A percentile compares a stretch with the other conserved stretches of the same genome.
Evolutionary conservation across 1,284 basidiomycete species (phyloP).

Genomic region (Malassezia yamatoensis): DNA sequence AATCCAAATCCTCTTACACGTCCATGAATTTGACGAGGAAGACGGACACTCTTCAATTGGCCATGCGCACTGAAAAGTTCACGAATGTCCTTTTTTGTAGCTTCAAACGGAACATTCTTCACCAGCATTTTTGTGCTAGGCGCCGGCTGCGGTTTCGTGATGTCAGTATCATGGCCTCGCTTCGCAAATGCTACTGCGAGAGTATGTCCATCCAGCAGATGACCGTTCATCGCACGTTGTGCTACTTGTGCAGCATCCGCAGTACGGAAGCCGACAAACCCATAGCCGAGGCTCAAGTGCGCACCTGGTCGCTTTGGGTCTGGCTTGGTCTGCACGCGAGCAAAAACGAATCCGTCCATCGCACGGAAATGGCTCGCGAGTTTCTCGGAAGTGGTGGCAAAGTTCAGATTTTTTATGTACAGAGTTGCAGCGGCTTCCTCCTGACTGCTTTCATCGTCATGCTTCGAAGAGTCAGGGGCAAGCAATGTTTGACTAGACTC

Average conservation of each 20-base stretch:
- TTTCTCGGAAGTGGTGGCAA: slow-evolving; percentile 70
- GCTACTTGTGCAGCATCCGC: slow-evolving; percentile 64
- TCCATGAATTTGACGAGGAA: slow-evolving; percentile 62
- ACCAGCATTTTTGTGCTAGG: slow-evolving; percentile 59
- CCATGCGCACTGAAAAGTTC: slow-evolving; percentile 69
- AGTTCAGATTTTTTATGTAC: slow-evolving; percentile 88
- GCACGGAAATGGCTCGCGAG: slow-evolving; percentile 64
- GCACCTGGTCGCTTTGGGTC: slow-evolving; percentile 54
- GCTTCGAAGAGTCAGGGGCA: slow-evolving; percentile 8
- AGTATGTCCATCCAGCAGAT: slow-evolving; percentile 76
- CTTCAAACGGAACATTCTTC: slow-evolving; percentile 96
- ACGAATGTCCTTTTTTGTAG: slow-evolving; percentile 79
- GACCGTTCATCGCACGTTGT: slow-evolving; percentile 67
- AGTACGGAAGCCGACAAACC: slow-evolving; percentile 83
- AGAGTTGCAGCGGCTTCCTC: slow-evolving; percentile 63
- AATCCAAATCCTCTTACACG: slow-evolving; percentile 77
- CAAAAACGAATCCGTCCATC: slow-evolving; percentile 73
- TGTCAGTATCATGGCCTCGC: slow-evolving; percentile 60
- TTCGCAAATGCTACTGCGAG: slow-evolving; percentile 78
- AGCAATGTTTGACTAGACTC: slow-evolving; percentile 25
- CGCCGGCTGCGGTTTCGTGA: slow-evolving; percentile 36
- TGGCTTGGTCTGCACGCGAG: slow-evolving; percentile 79
- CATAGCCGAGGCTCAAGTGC: slow-evolving; percentile 81
- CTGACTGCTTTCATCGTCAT: slow-evolving; percentile 5
- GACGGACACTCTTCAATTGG: slow-evolving; percentile 54